Percentiles rank a stretch among this genome's conserved stretches.
phyloP scores from a whole-genome alignment of 345 rosid species.

The Syzygium aqueum region DNA sequence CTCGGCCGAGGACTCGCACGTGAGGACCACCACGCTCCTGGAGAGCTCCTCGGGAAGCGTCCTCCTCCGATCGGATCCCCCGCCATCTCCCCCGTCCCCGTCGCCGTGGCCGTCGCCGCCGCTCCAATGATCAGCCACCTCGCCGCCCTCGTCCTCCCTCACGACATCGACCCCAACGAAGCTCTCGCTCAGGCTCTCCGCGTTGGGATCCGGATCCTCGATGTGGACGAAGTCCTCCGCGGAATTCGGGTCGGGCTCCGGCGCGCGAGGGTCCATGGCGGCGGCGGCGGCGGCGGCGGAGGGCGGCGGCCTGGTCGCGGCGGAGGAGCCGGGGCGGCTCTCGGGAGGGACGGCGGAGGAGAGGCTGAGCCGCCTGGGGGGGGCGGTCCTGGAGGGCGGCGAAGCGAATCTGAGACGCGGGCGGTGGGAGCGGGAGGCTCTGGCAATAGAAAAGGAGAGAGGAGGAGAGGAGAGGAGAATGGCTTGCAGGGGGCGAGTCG shows the following conservation, averaged over 20 bases:
- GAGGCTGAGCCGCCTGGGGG: not conserved
- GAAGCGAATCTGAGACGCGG: not conserved
- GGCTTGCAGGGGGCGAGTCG: slow-evolving; percentile 12
- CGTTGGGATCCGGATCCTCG: slow-evolving; percentile 46
- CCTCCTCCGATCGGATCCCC: slow-evolving; percentile 17
- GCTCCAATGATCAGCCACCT: slow-evolving; percentile 6
- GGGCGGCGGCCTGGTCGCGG: not conserved
- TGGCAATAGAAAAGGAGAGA: not conserved
- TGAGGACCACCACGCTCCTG: slow-evolving; percentile 51
- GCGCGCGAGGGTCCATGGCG: not conserved
- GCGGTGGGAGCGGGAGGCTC: not conserved
- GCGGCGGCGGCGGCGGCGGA: not conserved
- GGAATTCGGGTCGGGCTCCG: slow-evolving; percentile 33
- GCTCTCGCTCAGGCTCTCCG: slow-evolving; percentile 56
- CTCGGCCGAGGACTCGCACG: slow-evolving; percentile 64
- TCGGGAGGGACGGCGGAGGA: not conserved
- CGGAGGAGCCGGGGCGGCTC: not conserved
- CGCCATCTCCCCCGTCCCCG: slow-evolving; percentile 1
- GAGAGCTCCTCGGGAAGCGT: slow-evolving; percentile 66
- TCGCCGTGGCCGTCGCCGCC: slow-evolving; percentile 3
- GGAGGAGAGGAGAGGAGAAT: not conserved
- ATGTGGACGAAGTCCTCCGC: slow-evolving; percentile 68
- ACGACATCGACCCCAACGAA: slow-evolving; percentile 52
- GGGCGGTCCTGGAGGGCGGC: not conserved
- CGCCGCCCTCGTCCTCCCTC: slow-evolving; percentile 12